Conservation (phyloP, 2,329 filamentous ascomycete genomes). For the Herpotrichia juniperi region DNA sequence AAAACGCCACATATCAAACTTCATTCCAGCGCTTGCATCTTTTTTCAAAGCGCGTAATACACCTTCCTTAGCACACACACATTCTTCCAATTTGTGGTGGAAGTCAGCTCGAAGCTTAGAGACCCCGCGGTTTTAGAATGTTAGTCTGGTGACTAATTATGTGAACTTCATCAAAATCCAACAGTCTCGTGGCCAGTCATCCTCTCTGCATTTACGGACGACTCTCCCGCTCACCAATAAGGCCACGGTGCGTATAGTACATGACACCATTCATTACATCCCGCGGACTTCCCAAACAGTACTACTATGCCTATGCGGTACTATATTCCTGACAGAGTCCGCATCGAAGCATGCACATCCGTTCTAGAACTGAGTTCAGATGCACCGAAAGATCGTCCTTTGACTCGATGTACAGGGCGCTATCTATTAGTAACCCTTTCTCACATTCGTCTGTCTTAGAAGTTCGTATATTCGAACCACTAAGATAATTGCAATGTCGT, state of each 20-base stretch:
- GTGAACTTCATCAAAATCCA: constrained; percentile 12
- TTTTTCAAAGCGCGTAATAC: constrained; percentile 5
- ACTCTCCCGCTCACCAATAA: background rate
- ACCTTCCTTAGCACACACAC: background rate
- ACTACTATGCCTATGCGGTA: background rate
- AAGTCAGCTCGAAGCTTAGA: background rate
- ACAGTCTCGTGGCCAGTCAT: background rate
- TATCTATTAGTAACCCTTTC: too few relatives aligned
- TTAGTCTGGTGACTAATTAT: background rate
- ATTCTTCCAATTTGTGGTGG: background rate
- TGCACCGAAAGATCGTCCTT: background rate
- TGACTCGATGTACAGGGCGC: background rate
- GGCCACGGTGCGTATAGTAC: background rate
- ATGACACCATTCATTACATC: background rate
- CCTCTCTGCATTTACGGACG: background rate
- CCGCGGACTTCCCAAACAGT: background rate
- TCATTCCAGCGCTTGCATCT: constrained; percentile 5
- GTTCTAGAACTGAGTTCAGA: background rate
- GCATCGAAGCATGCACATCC: background rate
- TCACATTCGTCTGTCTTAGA: too few relatives aligned
- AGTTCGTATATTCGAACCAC: background rate
- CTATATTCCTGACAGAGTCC: background rate
- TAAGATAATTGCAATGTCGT: background rate
- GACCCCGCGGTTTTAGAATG: background rate
- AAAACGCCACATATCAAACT: constrained; percentile 5